phyloP scores from a whole-genome alignment of 208 protist genomes.

The Leptomonas seymouri region DNA sequence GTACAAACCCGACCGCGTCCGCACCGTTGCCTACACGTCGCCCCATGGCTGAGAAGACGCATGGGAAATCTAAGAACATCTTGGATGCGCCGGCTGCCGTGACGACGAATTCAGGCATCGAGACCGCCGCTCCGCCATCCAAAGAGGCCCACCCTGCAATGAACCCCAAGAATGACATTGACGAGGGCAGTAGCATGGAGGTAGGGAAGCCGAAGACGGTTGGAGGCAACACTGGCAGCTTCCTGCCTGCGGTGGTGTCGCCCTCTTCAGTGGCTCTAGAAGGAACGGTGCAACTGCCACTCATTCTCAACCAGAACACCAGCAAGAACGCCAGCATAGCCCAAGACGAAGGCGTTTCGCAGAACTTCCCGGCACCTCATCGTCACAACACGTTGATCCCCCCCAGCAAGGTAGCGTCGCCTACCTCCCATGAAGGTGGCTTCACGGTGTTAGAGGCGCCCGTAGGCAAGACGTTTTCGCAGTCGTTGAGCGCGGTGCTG shows the following conservation, averaged over 20 bases:
- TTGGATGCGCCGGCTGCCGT: not conserved
- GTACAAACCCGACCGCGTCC: slow-evolving; percentile 13
- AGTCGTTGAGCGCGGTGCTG: slow-evolving; percentile 13
- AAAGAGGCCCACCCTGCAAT: not conserved
- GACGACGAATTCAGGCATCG: not conserved
- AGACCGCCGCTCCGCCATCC: not conserved
- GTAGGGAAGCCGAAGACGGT: slow-evolving; percentile 1
- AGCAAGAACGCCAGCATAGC: not conserved
- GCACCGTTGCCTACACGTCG: slow-evolving; percentile 22
- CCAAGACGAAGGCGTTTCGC: no score
- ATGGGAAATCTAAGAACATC: not conserved
- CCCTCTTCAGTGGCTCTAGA: not conserved
- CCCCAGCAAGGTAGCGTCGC: no score
- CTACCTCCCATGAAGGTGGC: no score
- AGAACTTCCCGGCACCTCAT: no score
- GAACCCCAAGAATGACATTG: not conserved
- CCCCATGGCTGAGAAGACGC: not conserved
- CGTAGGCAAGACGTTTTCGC: slow-evolving; percentile 11
- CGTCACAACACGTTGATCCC: no score
- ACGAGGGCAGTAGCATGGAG: slow-evolving; percentile 7
- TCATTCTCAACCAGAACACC: slow-evolving; percentile 8
- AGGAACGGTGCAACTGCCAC: slow-evolving; percentile 26
- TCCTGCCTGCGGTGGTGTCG: not conserved
- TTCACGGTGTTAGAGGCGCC: no score
- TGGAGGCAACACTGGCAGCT: not conserved